Conservation (phyloP, 2,329 filamentous ascomycete genomes). For the Ceratocystis variospora region DNA sequence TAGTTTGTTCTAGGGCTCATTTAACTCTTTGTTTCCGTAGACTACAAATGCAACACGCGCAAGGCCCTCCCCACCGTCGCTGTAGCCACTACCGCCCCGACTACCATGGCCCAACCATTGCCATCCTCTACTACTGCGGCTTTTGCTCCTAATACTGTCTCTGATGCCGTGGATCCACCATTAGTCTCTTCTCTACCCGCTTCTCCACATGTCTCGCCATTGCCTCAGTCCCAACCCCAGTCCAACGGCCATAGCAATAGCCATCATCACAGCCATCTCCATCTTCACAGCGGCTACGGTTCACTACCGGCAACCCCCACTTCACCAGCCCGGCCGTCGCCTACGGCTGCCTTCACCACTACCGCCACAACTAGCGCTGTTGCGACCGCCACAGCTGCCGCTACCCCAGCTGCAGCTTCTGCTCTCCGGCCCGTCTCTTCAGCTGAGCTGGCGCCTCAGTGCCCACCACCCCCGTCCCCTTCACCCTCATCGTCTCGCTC, state of each 20-base stretch:
- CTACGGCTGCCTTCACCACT: background rate
- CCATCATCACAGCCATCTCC: background rate
- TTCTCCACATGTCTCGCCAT: background rate
- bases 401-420: background rate
- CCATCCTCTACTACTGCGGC: background rate
- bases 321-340: background rate
- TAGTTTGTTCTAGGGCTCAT: background rate
- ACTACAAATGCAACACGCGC: slow-evolving; percentile 3
- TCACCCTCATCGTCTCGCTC: slow-evolving; percentile 21
- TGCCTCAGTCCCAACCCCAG: background rate
- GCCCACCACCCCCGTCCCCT: background rate
- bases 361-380: background rate
- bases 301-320: background rate
- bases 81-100: background rate
- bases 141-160: background rate
- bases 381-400: slow-evolving; percentile 2
- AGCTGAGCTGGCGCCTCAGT: background rate
- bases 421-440: background rate
- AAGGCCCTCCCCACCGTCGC: background rate
- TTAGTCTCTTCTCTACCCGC: background rate
- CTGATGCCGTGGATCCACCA: background rate
- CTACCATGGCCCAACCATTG: background rate
- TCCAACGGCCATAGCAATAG: background rate
- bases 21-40: background rate
- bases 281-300: background rate